phyloP scores from a whole-genome alignment of 2,329 filamentous ascomycete species.

The Aspergillus pseudoterreus region DNA sequence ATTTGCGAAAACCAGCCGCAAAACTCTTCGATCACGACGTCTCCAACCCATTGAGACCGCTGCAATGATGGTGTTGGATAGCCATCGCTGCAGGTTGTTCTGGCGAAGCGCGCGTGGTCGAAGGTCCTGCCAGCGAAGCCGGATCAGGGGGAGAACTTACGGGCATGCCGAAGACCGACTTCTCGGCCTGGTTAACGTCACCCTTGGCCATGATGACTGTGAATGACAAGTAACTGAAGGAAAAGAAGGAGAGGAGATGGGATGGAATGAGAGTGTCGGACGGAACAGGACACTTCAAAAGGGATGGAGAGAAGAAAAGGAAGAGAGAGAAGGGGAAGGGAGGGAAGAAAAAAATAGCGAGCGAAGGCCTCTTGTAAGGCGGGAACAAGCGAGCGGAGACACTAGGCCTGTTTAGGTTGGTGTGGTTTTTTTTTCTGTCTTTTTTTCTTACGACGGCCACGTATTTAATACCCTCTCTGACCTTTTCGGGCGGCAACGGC shows the following conservation, averaged over 20 bases:
- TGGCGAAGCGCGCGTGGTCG: constrained; percentile 6
- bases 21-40: constrained; percentile 1
- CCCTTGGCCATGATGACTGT: constrained; percentile 46
- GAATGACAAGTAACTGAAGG: constrained; percentile 39
- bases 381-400: constrained; percentile 34
- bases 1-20: neutral
- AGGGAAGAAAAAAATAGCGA: constrained; percentile 35
- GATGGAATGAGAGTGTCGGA: constrained; percentile 29
- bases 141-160: constrained; percentile 33
- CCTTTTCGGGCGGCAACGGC: neutral
- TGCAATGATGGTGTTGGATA: neutral
- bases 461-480: neutral
- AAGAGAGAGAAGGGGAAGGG: constrained; percentile 40
- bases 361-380: constrained; percentile 32
- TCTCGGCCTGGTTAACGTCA: constrained; percentile 49
- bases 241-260: constrained; percentile 37
- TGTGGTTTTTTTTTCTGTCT: constrained; percentile 14
- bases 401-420: constrained; percentile 19
- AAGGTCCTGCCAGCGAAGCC: constrained; percentile 10
- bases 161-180: constrained; percentile 53
- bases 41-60: neutral
- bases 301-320: constrained; percentile 42
- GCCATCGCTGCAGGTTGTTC: neutral
- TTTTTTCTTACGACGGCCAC: constrained; percentile 5
- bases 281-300: constrained; percentile 28